Conservation (phyloP, 2,329 filamentous ascomycete genomes). For the Paraphoma sp. region DNA sequence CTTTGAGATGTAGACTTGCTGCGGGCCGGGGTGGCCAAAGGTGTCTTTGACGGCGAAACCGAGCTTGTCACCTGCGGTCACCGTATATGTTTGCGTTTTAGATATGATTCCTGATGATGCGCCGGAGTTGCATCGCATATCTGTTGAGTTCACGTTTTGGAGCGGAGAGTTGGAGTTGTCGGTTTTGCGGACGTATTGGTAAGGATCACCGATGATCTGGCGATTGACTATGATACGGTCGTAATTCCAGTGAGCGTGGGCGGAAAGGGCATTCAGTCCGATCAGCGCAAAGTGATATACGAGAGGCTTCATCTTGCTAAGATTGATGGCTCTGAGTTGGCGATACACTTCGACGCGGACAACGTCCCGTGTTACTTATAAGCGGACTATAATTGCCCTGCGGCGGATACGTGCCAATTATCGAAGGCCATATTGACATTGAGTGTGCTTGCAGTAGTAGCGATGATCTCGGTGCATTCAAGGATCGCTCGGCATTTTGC, state of each 20-base stretch:
- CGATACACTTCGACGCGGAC: not conserved
- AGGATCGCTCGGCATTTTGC: not conserved
- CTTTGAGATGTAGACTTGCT: slow-evolving; percentile 37
- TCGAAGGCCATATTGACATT: not conserved
- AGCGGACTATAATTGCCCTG: not conserved
- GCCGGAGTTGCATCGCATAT: slow-evolving; percentile 35
- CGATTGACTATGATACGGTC: slow-evolving; percentile 37
- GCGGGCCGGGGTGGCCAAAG: slow-evolving; percentile 45
- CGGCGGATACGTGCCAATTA: not conserved
- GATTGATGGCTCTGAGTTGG: not conserved
- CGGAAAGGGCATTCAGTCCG: not conserved
- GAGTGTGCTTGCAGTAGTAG: not conserved
- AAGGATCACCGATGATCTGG: slow-evolving; percentile 27
- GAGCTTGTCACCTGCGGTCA: slow-evolving; percentile 52
- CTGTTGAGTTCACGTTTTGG: slow-evolving; percentile 29
- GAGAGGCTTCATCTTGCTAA: slow-evolving; percentile 4
- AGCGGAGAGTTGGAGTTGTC: slow-evolving; percentile 33
- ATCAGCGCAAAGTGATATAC: slow-evolving; percentile 6
- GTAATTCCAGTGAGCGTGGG: slow-evolving; percentile 33
- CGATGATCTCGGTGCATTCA: not conserved
- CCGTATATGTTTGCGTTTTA: slow-evolving; percentile 31
- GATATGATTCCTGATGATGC: slow-evolving; percentile 12
- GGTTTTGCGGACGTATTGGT: slow-evolving; percentile 30
- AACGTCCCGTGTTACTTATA: not conserved
- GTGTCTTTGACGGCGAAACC: slow-evolving; percentile 55